A percentile compares a stretch with the other conserved stretches of the same genome.
Conservation (phyloP, 2,329 filamentous ascomycete species). For the Colletotrichum trifolii region DNA sequence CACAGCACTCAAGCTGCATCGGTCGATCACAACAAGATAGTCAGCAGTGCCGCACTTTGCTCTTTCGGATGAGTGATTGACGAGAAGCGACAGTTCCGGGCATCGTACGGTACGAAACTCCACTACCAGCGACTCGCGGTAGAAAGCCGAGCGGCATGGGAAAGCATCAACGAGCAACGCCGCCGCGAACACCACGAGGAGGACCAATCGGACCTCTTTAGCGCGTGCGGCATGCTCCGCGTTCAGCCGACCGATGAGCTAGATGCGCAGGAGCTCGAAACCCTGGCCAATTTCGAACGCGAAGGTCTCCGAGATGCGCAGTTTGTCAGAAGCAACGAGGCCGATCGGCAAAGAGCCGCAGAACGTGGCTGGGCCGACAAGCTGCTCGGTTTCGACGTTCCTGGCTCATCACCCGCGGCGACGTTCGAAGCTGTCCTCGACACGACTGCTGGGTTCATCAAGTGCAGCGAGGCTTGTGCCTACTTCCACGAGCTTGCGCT, state of each 20-base stretch:
- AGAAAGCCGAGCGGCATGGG: constrained; percentile 41
- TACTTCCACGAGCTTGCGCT: constrained; percentile 38
- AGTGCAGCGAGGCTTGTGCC: constrained; percentile 40
- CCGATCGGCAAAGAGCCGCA: constrained; percentile 37
- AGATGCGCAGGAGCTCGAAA: constrained; percentile 40
- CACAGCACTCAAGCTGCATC: constrained; percentile 39
- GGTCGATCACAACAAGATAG: constrained; percentile 43
- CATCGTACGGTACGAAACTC: constrained; percentile 40
- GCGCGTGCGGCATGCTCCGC: constrained; percentile 41
- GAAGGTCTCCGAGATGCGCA: constrained; percentile 40
- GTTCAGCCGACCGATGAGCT: constrained; percentile 40
- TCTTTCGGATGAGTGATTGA: background rate
- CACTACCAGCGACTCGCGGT: constrained; percentile 42
- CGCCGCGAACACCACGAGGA: constrained; percentile 7
- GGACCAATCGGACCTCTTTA: constrained; percentile 35
- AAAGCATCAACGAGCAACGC: constrained; percentile 33
- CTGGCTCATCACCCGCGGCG: constrained; percentile 11
- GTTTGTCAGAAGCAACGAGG: constrained; percentile 39
- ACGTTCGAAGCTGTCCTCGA: constrained; percentile 42
- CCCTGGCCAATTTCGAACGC: constrained; percentile 40
- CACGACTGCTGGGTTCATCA: constrained; percentile 40
- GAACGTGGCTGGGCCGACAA: constrained; percentile 39
- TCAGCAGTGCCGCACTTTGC: constrained; percentile 2
- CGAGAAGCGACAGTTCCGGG: constrained; percentile 38
- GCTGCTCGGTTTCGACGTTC: constrained; percentile 41